A percentile compares a stretch with the other conserved stretches of the same genome.
Evolutionary conservation across 495 filamentous ascomycete genomes (phyloP).

Genomic region (Xylaria acuta): DNA sequence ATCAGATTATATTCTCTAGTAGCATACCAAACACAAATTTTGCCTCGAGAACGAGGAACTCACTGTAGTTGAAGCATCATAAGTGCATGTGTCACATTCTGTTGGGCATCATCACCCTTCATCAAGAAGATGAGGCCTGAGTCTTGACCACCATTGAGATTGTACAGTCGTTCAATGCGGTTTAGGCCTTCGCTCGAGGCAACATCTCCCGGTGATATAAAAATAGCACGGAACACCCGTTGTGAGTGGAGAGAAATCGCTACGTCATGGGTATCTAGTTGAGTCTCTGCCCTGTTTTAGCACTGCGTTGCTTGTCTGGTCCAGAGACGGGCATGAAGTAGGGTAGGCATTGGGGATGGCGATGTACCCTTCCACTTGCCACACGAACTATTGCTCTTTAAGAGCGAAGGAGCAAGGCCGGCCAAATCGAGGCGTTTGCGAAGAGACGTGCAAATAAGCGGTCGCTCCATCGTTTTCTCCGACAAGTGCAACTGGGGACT

Average conservation of each 20-base stretch:
- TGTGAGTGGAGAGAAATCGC: constrained; percentile 48
- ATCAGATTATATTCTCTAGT: constrained; percentile 24
- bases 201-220: constrained; percentile 60
- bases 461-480: constrained; percentile 26
- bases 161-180: constrained; percentile 58
- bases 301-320: constrained; percentile 15
- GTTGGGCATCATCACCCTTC: constrained; percentile 36
- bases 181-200: constrained; percentile 33
- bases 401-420: constrained; percentile 51
- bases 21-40: not conserved
- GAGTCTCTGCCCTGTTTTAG: constrained; percentile 47
- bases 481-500: not conserved
- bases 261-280: constrained; percentile 60
- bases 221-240: constrained; percentile 53
- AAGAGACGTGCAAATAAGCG: constrained; percentile 62
- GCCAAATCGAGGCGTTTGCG: constrained; percentile 60
- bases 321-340: not conserved
- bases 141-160: constrained; percentile 47
- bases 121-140: constrained; percentile 64
- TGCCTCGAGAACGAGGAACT: constrained; percentile 23
- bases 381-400: constrained; percentile 35
- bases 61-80: constrained; percentile 54
- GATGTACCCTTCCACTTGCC: constrained; percentile 57
- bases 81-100: constrained; percentile 38
- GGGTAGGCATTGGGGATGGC: not conserved